A percentile compares a stretch with the other conserved stretches of the same genome.
Evolutionary conservation across 2,329 filamentous ascomycete genomes (phyloP).

Genomic region (Aciculosporium take): DNA sequence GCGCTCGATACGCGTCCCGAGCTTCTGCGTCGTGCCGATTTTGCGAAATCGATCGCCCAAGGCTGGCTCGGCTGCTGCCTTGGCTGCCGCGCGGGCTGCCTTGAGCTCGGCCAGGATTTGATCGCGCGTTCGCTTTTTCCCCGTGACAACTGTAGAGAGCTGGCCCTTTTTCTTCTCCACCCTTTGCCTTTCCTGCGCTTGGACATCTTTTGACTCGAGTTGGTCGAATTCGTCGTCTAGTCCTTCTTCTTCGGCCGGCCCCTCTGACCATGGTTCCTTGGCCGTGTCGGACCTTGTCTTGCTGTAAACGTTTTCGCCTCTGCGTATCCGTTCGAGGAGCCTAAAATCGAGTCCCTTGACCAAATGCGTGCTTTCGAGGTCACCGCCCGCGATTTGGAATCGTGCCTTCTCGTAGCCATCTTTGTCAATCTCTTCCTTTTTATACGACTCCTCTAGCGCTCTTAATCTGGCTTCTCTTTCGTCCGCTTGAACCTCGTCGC

Average conservation of each 20-base stretch:
- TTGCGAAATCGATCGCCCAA: conserved; percentile 50
- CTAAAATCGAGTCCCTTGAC: conserved; percentile 87
- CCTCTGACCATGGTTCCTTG: conserved; percentile 17
- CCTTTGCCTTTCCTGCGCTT: conserved; percentile 36
- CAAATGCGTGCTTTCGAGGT: conserved; percentile 66
- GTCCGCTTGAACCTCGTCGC: conserved; percentile 39
- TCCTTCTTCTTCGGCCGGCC: conserved; percentile 16
- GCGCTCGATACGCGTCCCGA: conserved; percentile 43
- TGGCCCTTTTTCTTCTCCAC: conserved; percentile 45
- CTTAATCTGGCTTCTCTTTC: conserved; percentile 52
- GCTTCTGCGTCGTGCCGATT: conserved; percentile 40
- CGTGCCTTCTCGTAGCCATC: conserved; percentile 62
- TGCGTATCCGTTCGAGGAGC: conserved; percentile 53
- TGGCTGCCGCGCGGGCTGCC: conserved; percentile 45
- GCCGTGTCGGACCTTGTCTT: conserved; percentile 13
- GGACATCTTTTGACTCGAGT: conserved; percentile 40
- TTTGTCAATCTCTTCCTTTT: conserved; percentile 70
- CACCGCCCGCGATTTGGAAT: conserved; percentile 68
- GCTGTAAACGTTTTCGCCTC: conserved; percentile 53
- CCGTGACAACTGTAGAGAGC: conserved; percentile 38
- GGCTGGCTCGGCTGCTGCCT: conserved; percentile 34
- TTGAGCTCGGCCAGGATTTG: conserved; percentile 56
- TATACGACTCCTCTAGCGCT: conserved; percentile 67
- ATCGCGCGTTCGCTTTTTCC: conserved; percentile 48
- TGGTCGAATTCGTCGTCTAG: conserved; percentile 54